Percentiles rank a stretch among this genome's conserved stretches.
Conservation (phyloP, 306 rosid species). For the Cajanus cajan region DNA sequence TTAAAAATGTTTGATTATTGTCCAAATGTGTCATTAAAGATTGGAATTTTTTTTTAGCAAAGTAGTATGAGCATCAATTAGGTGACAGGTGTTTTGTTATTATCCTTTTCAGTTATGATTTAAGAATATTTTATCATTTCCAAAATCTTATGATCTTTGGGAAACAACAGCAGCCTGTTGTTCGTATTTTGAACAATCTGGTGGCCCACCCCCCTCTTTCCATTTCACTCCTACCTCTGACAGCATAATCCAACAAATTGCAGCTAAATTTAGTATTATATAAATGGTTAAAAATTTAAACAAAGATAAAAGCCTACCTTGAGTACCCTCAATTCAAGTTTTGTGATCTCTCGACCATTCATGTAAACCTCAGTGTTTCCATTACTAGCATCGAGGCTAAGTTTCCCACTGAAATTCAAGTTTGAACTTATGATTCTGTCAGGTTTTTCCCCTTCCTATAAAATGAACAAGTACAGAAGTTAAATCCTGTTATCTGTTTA, state of each 20-base stretch:
- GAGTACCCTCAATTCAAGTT: conserved; percentile 88
- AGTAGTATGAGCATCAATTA: too few relatives aligned
- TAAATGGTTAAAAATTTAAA: background rate
- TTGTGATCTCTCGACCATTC: conserved; percentile 96
- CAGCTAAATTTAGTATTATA: conserved; percentile 13
- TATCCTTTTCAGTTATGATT: conserved; percentile 6
- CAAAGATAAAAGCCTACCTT: conserved; percentile 54
- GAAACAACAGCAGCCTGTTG: background rate
- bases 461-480: conserved; percentile 33
- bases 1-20: background rate
- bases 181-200: background rate
- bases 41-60: background rate
- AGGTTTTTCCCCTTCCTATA: conserved; percentile 94
- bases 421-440: conserved; percentile 91
- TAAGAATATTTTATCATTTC: conserved; percentile 8
- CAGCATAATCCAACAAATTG: conserved; percentile 12
- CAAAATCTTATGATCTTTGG: background rate
- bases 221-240: conserved; percentile 7
- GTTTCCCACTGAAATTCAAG: conserved; percentile 85
- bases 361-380: conserved; percentile 95
- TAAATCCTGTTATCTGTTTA: background rate
- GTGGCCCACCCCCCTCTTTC: background rate
- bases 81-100: background rate
- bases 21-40: background rate
- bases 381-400: conserved; percentile 72